Evolutionary conservation across 768 basidiomycete genomes (phyloP), one percentile per base, ranked within the genome.

Genomic region (Auriscalpium orientale): DNA sequence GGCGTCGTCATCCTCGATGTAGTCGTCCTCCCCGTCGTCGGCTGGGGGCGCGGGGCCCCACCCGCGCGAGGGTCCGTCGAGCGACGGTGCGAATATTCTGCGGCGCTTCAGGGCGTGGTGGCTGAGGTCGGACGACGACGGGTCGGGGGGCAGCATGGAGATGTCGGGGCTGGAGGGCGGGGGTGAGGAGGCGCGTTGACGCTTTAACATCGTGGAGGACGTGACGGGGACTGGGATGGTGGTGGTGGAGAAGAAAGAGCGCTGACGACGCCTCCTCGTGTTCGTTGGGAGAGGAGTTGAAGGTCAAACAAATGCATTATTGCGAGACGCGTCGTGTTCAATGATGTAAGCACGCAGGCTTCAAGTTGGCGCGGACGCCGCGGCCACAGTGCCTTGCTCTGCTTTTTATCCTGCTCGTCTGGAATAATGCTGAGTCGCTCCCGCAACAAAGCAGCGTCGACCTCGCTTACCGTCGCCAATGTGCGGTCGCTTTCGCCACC

Each of bases 61-160:
- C 34, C 78, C 83, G 52, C 79, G 73, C 40, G 71, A 68, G 37
- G 68, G 63, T n/a, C 79, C 82, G 56, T 85, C 81, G 10, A 81
- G 68, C 8, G 75, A 68, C 40, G 83, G 83, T 51, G 80, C 76
- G 22, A 71, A 65, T 18, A 74, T 70, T 61, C 84, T 77, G 61
- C 77, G 75, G 28, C 85, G 81, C 65, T 87, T 87, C 40, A 68
- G 55, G 38, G 72, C 66, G 55, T 66, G 76, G 47, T 44, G 38
- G 52, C 40, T 36, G 10, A 53, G 38, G 52, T 66, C 38, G 61
- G 56, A 59, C 40, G 69, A 63, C n/a, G 71, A 65, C 33, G 71
- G 58, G 11, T 69, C 54, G 18, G 52, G 46, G 21, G 61, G 52
- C 18, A 55, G 34, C 28, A 28, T 28, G 4, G 54, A 47, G 34